Evolutionary conservation across 805 yeast species (phyloP).

Genomic region (Wickerhamomyces chambardii): DNA sequence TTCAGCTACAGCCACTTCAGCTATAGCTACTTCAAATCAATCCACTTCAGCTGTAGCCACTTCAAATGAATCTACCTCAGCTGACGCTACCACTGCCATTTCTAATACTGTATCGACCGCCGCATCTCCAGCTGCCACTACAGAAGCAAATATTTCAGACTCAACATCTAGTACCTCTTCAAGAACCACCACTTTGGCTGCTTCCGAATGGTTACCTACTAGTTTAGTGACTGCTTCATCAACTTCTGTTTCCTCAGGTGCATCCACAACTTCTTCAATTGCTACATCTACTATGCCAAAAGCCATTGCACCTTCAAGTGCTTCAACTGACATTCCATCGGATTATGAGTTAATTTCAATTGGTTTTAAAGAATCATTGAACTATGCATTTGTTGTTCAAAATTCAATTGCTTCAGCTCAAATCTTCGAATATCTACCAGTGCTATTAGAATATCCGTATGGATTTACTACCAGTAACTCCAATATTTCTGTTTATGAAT

Average conservation of each 20-base stretch:
- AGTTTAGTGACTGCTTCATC: constrained; percentile 29
- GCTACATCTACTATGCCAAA: constrained; percentile 56
- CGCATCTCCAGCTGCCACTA: constrained; percentile 15
- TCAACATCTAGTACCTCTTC: constrained; percentile 2
- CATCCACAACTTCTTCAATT: constrained; percentile 17
- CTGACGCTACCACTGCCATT: not conserved
- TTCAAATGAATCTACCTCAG: not conserved
- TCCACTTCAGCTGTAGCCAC: not conserved
- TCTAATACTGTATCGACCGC: constrained; percentile 6
- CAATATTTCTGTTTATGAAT: constrained; percentile 51
- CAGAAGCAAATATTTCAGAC: constrained; percentile 7
- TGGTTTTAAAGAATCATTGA: constrained; percentile 73
- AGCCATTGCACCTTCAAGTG: constrained; percentile 61
- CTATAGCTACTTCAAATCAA: not conserved
- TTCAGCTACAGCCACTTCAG: not conserved
- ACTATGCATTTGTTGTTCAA: constrained; percentile 75
- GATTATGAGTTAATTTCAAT: constrained; percentile 54
- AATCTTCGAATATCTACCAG: constrained; percentile 79
- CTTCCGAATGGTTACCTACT: constrained; percentile 34
- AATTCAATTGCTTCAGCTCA: constrained; percentile 75
- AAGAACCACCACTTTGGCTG: constrained; percentile 1
- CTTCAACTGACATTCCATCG: constrained; percentile 28
- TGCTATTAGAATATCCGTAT: constrained; percentile 58
- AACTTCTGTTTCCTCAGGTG: constrained; percentile 10
- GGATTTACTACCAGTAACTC: constrained; percentile 22